Conservation (phyloP, 177 flowering plant genomes). For the Telopea speciosissima region DNA sequence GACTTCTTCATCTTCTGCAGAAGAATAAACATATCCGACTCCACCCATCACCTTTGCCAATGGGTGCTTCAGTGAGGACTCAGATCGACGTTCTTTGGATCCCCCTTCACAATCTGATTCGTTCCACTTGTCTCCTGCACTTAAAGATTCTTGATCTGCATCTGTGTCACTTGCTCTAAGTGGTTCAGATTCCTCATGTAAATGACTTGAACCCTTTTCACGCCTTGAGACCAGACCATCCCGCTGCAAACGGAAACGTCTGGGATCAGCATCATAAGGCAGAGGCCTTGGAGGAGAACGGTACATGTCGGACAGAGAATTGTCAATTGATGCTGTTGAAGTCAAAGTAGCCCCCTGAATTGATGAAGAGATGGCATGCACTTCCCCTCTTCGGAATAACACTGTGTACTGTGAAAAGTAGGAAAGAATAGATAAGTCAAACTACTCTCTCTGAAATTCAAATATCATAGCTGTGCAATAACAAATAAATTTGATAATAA, state of each 20-base stretch:
- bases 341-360: constrained; percentile 50
- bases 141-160: not conserved
- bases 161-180: not conserved
- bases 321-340: constrained; percentile 55
- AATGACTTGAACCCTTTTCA: constrained; percentile 7
- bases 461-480: not conserved
- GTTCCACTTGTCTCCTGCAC: not conserved
- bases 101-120: not conserved
- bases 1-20: constrained; percentile 18
- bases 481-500: no score
- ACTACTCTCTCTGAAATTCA: not conserved
- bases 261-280: constrained; percentile 8
- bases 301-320: constrained; percentile 52
- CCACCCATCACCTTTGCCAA: not conserved
- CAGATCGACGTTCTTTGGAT: not conserved
- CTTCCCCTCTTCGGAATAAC: constrained; percentile 61
- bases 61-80: constrained; percentile 6
- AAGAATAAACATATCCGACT: not conserved
- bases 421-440: constrained; percentile 1
- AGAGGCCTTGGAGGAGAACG: constrained; percentile 6
- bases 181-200: constrained; percentile 8
- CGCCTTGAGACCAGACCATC: constrained; percentile 1
- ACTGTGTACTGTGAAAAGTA: constrained; percentile 51
- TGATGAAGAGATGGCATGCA: constrained; percentile 58
- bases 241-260: constrained; percentile 1